Evolutionary conservation across 2,329 filamentous ascomycete species (phyloP).

Genomic region (Ophiostoma sp.): DNA sequence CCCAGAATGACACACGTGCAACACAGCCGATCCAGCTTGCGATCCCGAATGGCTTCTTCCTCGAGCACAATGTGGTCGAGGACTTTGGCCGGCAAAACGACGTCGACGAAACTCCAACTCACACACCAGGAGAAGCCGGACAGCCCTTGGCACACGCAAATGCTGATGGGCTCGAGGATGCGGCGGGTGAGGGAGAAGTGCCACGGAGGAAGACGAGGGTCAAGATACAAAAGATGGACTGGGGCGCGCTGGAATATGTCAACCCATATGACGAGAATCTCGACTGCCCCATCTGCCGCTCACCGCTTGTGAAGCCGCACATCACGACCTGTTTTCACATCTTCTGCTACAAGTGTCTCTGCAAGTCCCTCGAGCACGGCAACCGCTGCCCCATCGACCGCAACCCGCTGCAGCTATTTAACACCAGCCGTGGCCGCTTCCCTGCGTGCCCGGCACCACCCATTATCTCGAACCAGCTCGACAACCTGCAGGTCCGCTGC

Average conservation of each 20-base stretch:
- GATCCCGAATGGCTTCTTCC: background rate
- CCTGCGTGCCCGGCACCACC: conserved; percentile 34
- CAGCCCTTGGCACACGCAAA: no score
- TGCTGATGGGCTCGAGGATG: no score
- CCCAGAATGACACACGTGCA: background rate
- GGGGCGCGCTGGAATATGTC: conserved; percentile 34
- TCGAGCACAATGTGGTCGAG: background rate
- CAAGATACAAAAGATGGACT: conserved; percentile 30
- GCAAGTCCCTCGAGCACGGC: conserved; percentile 39
- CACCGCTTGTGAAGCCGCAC: conserved; percentile 54
- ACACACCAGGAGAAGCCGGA: background rate
- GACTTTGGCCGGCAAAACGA: background rate
- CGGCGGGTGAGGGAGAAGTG: no score
- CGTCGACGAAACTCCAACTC: background rate
- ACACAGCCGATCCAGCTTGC: background rate
- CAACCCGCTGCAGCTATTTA: conserved; percentile 36
- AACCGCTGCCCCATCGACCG: conserved; percentile 55
- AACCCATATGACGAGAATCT: conserved; percentile 34
- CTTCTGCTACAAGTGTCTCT: conserved; percentile 56
- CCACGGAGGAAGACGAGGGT: background rate
- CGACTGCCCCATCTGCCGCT: conserved; percentile 47
- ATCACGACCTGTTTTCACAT: conserved; percentile 60
- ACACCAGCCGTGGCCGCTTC: conserved; percentile 27
- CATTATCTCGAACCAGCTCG: conserved; percentile 56
- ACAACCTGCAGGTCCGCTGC: conserved; percentile 54